Conservation (phyloP, 2,329 filamentous ascomycete species). For the Diaporthe sp. region DNA sequence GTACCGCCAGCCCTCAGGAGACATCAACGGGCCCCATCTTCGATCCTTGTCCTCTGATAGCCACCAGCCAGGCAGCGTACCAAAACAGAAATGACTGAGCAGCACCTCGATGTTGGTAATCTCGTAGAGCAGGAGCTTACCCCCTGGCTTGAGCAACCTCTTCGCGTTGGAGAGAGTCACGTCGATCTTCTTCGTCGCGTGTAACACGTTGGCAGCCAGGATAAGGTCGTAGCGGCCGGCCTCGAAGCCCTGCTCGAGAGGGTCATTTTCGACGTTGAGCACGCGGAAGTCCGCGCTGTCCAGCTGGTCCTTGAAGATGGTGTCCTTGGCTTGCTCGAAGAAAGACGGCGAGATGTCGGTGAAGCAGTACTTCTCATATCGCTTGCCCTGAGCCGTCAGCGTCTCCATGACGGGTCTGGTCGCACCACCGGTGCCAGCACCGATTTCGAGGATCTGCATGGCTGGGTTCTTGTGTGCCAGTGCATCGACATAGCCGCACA, state of each 20-base stretch:
- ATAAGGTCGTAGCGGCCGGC: slow-evolving; percentile 48
- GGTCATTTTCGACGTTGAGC: slow-evolving; percentile 53
- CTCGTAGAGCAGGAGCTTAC: slow-evolving; percentile 51
- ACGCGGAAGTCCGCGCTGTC: slow-evolving; percentile 51
- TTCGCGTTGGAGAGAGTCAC: slow-evolving; percentile 46
- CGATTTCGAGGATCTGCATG: slow-evolving; percentile 55
- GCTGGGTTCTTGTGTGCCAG: slow-evolving; percentile 50
- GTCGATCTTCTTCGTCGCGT: slow-evolving; percentile 49
- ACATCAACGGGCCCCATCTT: slow-evolving; percentile 46
- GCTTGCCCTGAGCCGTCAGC: slow-evolving; percentile 39
- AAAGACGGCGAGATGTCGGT: slow-evolving; percentile 57
- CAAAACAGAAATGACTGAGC: slow-evolving; percentile 47
- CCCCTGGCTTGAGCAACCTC: slow-evolving; percentile 50
- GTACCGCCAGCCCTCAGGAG: slow-evolving; percentile 44
- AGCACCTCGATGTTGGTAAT: slow-evolving; percentile 44
- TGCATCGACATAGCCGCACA: slow-evolving; percentile 45
- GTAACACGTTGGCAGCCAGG: slow-evolving; percentile 51
- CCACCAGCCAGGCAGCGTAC: slow-evolving; percentile 52
- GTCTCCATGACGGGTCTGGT: slow-evolving; percentile 47
- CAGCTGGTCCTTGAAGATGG: slow-evolving; percentile 44
- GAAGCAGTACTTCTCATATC: slow-evolving; percentile 50
- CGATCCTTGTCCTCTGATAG: slow-evolving; percentile 49
- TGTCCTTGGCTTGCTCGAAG: slow-evolving; percentile 51
- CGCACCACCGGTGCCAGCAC: slow-evolving; percentile 53
- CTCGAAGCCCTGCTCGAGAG: slow-evolving; percentile 47